Evolutionary conservation across 2,329 filamentous ascomycete genomes (phyloP).

Genomic region (Verticillium longisporum): DNA sequence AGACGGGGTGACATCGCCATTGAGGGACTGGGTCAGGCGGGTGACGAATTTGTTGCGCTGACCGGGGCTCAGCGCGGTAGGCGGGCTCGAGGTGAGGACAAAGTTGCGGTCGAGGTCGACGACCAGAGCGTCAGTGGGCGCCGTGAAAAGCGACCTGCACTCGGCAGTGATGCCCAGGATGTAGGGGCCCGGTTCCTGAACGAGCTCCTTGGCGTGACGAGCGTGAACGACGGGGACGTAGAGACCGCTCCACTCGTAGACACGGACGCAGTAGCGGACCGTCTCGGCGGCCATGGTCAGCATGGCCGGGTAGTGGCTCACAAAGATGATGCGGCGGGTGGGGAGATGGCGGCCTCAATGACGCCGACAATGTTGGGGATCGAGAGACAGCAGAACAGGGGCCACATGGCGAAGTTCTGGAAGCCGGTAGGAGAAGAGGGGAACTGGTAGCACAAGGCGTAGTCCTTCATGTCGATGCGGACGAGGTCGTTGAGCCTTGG

Average conservation of each 20-base stretch:
- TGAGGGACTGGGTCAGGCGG: constrained; percentile 84
- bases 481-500: constrained; percentile 93
- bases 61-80: constrained; percentile 71
- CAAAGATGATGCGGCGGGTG: constrained; percentile 93
- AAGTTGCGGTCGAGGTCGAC: constrained; percentile 98
- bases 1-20: constrained; percentile 86
- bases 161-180: constrained; percentile 95
- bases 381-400: constrained; percentile 89
- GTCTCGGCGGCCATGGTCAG: constrained; percentile 93
- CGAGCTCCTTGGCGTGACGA: constrained; percentile 88
- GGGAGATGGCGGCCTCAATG: constrained; percentile 90
- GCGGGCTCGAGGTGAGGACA: constrained; percentile 91
- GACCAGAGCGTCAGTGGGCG: constrained; percentile 86
- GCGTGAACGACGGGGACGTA: constrained; percentile 97
- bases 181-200: constrained; percentile 94
- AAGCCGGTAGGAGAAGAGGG: constrained; percentile 95
- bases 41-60: constrained; percentile 96
- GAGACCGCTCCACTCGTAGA: constrained; percentile 97
- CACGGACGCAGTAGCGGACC: constrained; percentile 85
- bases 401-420: constrained; percentile 99
- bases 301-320: constrained; percentile 98
- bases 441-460: constrained; percentile 97
- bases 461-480: constrained; percentile 99
- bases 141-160: constrained; percentile 95
- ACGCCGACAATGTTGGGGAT: constrained; percentile 98